Evolutionary conservation across 768 basidiomycete species (phyloP), one percentile per base, ranked within the genome.

Genomic region (Podaxis sp.): DNA sequence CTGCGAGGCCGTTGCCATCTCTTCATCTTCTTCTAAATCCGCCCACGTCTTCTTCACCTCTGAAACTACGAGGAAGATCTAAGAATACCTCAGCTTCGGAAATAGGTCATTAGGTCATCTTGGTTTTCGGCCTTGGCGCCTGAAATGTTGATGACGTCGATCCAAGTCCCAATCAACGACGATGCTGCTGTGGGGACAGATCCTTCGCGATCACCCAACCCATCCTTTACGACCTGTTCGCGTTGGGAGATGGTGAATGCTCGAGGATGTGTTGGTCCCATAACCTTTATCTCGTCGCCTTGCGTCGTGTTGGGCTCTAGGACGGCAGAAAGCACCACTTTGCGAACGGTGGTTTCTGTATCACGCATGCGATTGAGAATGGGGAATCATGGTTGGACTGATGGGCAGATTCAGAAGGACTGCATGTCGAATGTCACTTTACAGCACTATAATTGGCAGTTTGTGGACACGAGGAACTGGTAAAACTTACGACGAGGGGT

Each of bases 351-450:
- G 0, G 82, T 74, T 65, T 97, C 96, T 14, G 84, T 79, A 69
- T 98, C 96, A 21, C 91, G 84, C 2, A 86, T 88, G 28, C 95
- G 85, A 1, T 81, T 78, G 9, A 98, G 81, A 46, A 98, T 81
- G 74, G 0, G 86, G 79, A 0, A 98, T 74, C 0, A 87, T 90
- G 0, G 72, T 66, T 0, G 73, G 67, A 35, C 77, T 79, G 6
- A 87, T 71, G 0, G 88, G 84, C 0, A 95, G 79, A 64, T 91
- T 91, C 59, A 88, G 76, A 0, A 97, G 76, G 0, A 85, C 83
- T 0, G 88, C 86, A 35, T 89, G 85, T 3, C 96, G 94, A 18
- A 98, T 95, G 52, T 98, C 95, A 2, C 93, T 95, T 42, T 13
- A 23, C 27, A 28, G 44, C 9, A 9, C 5, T 16, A 55, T 35